phyloP scores from a whole-genome alignment of 2,329 filamentous ascomycete genomes.

The Epichloe gansuensis region DNA sequence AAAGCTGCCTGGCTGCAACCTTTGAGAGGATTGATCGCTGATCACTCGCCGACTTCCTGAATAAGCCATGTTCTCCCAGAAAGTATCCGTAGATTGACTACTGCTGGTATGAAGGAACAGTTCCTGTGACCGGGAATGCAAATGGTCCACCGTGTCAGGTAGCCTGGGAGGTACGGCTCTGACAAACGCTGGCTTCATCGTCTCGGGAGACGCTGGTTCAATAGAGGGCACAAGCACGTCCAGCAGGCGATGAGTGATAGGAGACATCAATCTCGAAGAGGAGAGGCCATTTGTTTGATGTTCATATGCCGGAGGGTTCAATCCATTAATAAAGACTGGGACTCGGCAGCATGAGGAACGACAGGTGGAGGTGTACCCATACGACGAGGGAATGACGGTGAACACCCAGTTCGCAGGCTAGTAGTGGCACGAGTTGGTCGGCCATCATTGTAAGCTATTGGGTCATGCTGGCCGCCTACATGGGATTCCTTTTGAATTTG shows the following conservation, averaged over 20 bases:
- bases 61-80: neutral
- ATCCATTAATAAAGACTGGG: slow-evolving; percentile 12
- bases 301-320: slow-evolving; percentile 14
- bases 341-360: neutral
- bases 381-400: slow-evolving; percentile 3
- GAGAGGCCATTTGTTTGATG: slow-evolving; percentile 9
- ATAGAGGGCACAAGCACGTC: slow-evolving; percentile 36
- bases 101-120: slow-evolving; percentile 9
- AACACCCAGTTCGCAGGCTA: slow-evolving; percentile 1
- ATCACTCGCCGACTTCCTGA: slow-evolving; percentile 7
- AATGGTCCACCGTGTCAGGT: slow-evolving; percentile 12
- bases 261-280: slow-evolving; percentile 7
- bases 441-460: slow-evolving; percentile 1
- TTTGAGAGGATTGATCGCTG: slow-evolving; percentile 6
- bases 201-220: slow-evolving; percentile 28
- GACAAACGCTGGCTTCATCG: slow-evolving; percentile 23
- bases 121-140: slow-evolving; percentile 6
- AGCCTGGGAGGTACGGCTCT: slow-evolving; percentile 19
- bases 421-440: slow-evolving; percentile 1
- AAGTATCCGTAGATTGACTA: slow-evolving; percentile 1
- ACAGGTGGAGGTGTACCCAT: neutral
- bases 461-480: slow-evolving; percentile 2
- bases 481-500: slow-evolving; percentile 1
- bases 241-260: slow-evolving; percentile 15
- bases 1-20: neutral